Evolutionary conservation across 257 asterid species (phyloP), one percentile per base, ranked within the genome.

Genomic region (Marsdenia floribunda): DNA sequence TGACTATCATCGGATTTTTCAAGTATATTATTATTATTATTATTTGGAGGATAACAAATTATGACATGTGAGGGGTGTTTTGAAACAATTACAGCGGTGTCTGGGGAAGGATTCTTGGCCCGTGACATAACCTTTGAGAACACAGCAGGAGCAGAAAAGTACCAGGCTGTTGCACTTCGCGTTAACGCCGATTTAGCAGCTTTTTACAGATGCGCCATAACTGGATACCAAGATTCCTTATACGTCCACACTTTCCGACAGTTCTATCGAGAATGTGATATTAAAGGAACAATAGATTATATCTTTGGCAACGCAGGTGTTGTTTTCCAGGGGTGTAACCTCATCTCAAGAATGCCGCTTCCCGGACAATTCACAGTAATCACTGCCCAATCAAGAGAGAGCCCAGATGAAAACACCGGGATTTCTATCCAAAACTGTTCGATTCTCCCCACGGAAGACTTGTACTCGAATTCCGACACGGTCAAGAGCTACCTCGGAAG

Each of bases 151-250:
- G 90, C 96, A 2, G 76, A 79, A 78, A 92, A 90, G 82, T 83
- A 86, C 77, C 99, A 94, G 75, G 99, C 99, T 0, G 99, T 86
- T 0, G 98, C 99, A 72, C 92, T 94, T 8, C 96, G 98, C 3
- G 71, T 92, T 40, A 92, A 80, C 33, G 93, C 97, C 0, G 97
- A 94, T 80, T 64, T 88, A 0, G 82, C 90, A 0, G 98, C 97
- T 3, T 73, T 92, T 6, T 92, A 90, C 73, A 59, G 86, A 15
- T 90, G 99, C 90, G 60, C 78, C 68, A 64, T 94, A 7, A 49
- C 64, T 4, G 99, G 99, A 14, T 84, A 77, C 83, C 99, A 94
- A 38, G 99, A 94, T 84, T 81, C 96, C 0, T 58, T 94, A 4
- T 94, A 94, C 19, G 93, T 75, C 44, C 99, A 94, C 42, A 83